phyloP scores from a whole-genome alignment of 352 stramenopile genomes.

The Globisporangium cystogenes region DNA sequence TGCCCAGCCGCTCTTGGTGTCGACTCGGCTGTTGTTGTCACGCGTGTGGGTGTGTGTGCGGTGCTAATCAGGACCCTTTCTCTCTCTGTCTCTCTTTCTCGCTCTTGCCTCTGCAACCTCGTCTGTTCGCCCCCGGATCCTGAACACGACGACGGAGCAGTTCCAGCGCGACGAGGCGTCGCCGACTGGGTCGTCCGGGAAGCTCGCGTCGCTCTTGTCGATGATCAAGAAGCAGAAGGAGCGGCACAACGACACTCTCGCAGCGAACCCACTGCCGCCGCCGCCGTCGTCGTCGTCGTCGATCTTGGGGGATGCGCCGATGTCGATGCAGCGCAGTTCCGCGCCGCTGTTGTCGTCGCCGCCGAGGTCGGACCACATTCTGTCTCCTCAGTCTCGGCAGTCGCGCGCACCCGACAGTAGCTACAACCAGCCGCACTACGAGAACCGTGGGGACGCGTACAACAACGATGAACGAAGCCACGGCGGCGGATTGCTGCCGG shows the following conservation, averaged over 20 bases:
- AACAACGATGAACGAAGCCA: slow-evolving; percentile 6
- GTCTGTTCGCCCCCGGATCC: slow-evolving; percentile 2
- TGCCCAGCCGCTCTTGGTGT: too few species aligned
- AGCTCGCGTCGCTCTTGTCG: slow-evolving; percentile 70
- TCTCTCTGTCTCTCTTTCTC: neutral
- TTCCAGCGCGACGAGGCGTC: slow-evolving; percentile 19
- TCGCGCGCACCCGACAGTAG: neutral
- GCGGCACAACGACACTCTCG: slow-evolving; percentile 20
- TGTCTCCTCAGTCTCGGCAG: neutral
- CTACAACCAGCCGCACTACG: neutral
- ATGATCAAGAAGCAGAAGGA: slow-evolving; percentile 85
- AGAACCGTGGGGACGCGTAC: neutral
- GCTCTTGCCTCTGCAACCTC: neutral
- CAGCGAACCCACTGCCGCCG: too few species aligned
- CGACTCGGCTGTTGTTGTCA: neutral
- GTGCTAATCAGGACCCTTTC: too few species aligned
- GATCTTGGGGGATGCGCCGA: slow-evolving; percentile 5
- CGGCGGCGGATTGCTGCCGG: slow-evolving; percentile 4
- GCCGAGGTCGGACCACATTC: slow-evolving; percentile 1
- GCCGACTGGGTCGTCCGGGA: slow-evolving; percentile 35
- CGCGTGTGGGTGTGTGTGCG: neutral
- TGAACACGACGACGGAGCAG: slow-evolving; percentile 15
- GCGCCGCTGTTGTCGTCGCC: slow-evolving; percentile 4
- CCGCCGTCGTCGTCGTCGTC: neutral
- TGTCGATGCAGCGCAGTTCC: neutral